Conservation (phyloP, 1,284 basidiomycete species). For the Apiotrichum veenhuisii region DNA sequence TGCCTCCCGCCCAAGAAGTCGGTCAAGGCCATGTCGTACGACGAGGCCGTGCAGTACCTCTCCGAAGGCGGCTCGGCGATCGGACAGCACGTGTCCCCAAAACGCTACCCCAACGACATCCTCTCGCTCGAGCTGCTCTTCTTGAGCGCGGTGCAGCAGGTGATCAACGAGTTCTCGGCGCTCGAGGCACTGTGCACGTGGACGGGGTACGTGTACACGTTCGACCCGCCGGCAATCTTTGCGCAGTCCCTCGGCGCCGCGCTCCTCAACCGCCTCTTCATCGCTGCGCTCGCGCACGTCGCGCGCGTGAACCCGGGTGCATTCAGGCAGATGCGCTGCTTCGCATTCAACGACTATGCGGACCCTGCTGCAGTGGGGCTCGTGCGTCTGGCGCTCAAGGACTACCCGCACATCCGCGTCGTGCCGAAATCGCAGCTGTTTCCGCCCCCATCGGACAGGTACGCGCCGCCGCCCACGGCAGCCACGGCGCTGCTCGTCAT, state of each 20-base stretch:
- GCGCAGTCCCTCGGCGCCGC: slow-evolving; percentile 15
- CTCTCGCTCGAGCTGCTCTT: slow-evolving; percentile 26
- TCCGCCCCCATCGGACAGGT: background rate
- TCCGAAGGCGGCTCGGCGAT: background rate
- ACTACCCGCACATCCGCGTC: slow-evolving; percentile 8
- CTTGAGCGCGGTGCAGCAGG: slow-evolving; percentile 10
- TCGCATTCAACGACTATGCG: slow-evolving; percentile 13
- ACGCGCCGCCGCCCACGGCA: background rate
- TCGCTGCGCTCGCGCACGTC: background rate
- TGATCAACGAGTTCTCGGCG: slow-evolving; percentile 28
- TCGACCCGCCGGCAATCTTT: slow-evolving; percentile 32
- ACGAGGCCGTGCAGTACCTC: background rate
- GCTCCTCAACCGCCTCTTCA: slow-evolving; percentile 21
- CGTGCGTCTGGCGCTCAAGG: background rate
- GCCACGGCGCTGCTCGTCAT: slow-evolving; percentile 17
- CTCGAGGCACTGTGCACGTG: slow-evolving; percentile 21
- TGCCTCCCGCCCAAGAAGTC: background rate
- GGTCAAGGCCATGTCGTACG: background rate
- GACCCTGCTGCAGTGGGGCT: background rate
- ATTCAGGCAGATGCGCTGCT: slow-evolving; percentile 1
- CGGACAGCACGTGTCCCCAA: background rate
- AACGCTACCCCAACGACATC: background rate
- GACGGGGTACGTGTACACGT: slow-evolving; percentile 30
- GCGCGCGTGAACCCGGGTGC: background rate
- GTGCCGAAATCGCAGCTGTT: slow-evolving; percentile 20